Base-by-base conservation (phyloP, 805 yeast genomes). In the Yarrowia yakushimensis region DNA sequence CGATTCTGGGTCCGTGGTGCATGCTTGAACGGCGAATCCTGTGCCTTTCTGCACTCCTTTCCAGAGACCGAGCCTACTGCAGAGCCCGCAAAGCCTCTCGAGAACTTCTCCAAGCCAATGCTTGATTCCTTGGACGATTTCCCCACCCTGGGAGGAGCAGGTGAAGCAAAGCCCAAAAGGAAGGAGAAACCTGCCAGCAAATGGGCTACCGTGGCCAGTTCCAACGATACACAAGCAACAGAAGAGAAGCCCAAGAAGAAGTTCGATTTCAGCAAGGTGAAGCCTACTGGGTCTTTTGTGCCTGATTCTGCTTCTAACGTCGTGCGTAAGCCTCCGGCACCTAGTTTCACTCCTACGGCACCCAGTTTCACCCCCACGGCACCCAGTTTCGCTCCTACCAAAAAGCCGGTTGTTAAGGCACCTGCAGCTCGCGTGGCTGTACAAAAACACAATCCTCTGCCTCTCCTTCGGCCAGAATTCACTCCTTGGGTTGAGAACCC, bases 1-100 rank as follows among this genome's bases (percentile, higher is more conserved):
- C 71, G 80, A 28, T 80, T 76, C 67, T 80, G 83, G 83, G 68
- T 80, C 7, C 76, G 74, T 36, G 79, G 80, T 1, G 69, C 70
- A 11, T 80, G 83, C 65, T 55, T 76, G 6, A 78, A 79, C 7
- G 82, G 81, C 10, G 75, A 73, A 10, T 62, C 64, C 2, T 80
- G 83, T 66, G 67, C 68, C 36, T 80, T 79, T 65, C 67, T 75
- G 50, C 83, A 80, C 64, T 69, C 71, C 20, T 66, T 76, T 8
- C 79, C 80, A 4, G 65, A 64, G 1, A 66, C 62, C 13, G 30
- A 45, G 17, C 43, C 43, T 13, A 23, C 31, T 11, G 31, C 45
- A 18, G 63, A 62, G 18, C 25, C 46, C 12, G 5, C 27, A 3
- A 41, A 54, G 39, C 64, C 65, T 17, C 62, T 55, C 4, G 61